Evolutionary conservation across 371 early-diverging fungal genomes (phyloP), one percentile per base, ranked within the genome.

Genomic region (Mortierella sp.): DNA sequence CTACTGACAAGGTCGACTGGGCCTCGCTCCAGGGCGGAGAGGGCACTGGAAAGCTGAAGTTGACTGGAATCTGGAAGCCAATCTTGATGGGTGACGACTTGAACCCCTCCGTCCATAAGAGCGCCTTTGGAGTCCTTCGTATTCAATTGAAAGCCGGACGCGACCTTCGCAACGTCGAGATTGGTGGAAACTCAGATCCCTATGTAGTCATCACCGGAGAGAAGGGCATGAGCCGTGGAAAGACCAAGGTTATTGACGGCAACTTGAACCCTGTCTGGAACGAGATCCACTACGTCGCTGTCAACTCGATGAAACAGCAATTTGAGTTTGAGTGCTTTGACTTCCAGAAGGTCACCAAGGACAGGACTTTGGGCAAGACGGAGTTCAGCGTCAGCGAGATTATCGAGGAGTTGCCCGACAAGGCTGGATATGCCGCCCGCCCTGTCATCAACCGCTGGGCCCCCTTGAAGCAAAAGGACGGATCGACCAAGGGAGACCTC

Each of bases 221-320:
- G 77, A 94, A 90, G 84, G 92, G 90, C 42, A 74, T 86, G 44
- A 70, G 85, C 16, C 90, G 91, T 31, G 92, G 91, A n/a, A 85
- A 90, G 38, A 96, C 97, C 6, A 91, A 93, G 58, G 91, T 94
- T 42, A 92, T 96, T 71, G 90, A 92, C 45, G 92, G 92, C 75
- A 94, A 94, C 72, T 83, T 95, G 71, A 92, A 95, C 75, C 99
- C 98, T 0, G 93, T 94, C 73, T 99, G 97, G 97, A 95, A 97
- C 77, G 96, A 97, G 80, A 91, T 93, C 13, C 92, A 93, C 74
- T 95, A 94, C 75, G 87, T 97, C 11, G 91, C 95, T 1, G 90
- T 96, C 45, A 94, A 93, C 70, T 90, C 92, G 0, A 80, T 94
- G 13, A 92, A 90, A 74, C 95, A 96, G 73, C 76, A 90, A 45